These are phyloP conservation scores for Colletotrichum sp. DNA, from an alignment of 2,329 filamentous ascomycete genomes.

Conservation along the genomic window DNA sequence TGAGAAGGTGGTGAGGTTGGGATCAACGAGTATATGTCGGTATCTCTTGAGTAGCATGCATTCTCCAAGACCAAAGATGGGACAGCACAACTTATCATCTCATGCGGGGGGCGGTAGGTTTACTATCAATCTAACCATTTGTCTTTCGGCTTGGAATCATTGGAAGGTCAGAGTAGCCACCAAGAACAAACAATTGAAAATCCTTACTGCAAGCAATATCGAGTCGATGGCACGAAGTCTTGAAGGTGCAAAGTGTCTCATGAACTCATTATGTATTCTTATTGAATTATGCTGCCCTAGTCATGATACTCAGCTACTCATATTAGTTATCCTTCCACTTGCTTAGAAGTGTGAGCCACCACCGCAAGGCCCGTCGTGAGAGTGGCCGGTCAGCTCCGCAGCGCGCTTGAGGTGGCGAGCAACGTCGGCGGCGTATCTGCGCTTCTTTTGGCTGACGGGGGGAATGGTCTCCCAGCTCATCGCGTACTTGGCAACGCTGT, in stretches of 20 bases:
- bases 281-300: not conserved
- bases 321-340: rapidly evolving
- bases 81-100: too few species aligned
- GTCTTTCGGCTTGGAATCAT: not conserved
- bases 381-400: slow-evolving; percentile 25
- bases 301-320: not conserved
- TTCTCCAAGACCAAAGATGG: too few species aligned
- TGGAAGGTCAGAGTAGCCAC: not conserved
- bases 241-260: rapidly evolving
- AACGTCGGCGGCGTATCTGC: slow-evolving; percentile 33
- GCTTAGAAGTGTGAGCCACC: slow-evolving; percentile 16
- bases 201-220: not conserved
- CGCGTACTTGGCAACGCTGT: slow-evolving; percentile 46
- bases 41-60: too few species aligned
- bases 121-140: not conserved
- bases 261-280: not conserved
- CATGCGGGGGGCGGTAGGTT: rapidly evolving
- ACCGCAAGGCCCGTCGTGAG: slow-evolving; percentile 34
- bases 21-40: not conserved
- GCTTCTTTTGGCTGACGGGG: slow-evolving; percentile 27
- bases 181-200: not conserved
- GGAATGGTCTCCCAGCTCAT: slow-evolving; percentile 41
- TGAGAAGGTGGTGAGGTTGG: slow-evolving; percentile 25
- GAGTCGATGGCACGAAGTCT: not conserved
- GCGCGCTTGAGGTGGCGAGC: slow-evolving; percentile 32